Evolutionary conservation across 2,329 filamentous ascomycete genomes (phyloP), one percentile per base, ranked within the genome.

Genomic region (Phialocephala sp.): DNA sequence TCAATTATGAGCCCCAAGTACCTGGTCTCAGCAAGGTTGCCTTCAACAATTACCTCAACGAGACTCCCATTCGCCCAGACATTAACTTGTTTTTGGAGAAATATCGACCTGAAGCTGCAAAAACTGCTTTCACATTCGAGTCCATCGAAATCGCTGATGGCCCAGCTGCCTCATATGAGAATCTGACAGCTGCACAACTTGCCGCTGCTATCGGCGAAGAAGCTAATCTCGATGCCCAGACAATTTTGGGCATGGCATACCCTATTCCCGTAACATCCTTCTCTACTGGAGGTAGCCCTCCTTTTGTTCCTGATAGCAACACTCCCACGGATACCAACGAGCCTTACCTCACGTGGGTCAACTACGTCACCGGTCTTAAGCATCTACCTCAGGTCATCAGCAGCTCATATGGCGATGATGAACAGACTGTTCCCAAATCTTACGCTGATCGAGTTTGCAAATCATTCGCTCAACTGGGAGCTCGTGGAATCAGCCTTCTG

Each of bases 391-490:
- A 85, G 54, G 82, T 88, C 2, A 79, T 88, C 18, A 83, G 82
- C 57, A 81, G 85, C 24, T 85, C 83, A n/a, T 88, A 88, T 72
- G 83, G 81, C n/a, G 85, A 88, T 70, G 83, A 87, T 67, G 86
- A 88, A 75, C 79, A 85, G 54, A 81, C 82, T 0, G 83, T 88
- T 0, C 85, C 85, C 4, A 69, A 68, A 20, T 76, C 79, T 1
- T 88, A 87, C 68, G 85, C 85, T 0, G 71, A 77, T 60, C 79
- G 81, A 32, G 84, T 86, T 2, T 88, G 85, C 74, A 75, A 80
- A 57, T 74, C 84, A 67, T 82, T 87, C 63, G 84, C 83, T 8
- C 79, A 85, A 61, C 79, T 87, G 9, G 77, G 85, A 2, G 81
- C 79, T 18, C 81, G 85, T 5, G 85, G 85, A 22, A 82, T 82